Conservation (phyloP, 2,329 filamentous ascomycete species). For the Talaromyces funiculosus region DNA sequence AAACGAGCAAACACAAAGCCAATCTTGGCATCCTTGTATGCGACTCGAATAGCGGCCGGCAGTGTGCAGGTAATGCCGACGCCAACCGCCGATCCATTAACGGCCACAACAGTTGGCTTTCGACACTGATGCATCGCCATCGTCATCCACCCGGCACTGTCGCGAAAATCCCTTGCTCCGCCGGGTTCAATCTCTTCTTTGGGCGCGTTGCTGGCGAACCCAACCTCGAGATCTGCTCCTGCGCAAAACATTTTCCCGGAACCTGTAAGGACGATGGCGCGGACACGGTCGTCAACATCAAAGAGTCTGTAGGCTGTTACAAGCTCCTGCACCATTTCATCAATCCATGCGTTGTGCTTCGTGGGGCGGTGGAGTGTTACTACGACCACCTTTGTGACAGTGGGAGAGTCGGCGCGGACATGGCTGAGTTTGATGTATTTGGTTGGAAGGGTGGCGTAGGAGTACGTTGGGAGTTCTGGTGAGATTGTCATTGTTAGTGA, state of each 20-base stretch:
- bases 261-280: conserved; percentile 51
- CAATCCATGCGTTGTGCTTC: conserved; percentile 54
- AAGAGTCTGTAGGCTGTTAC: conserved; percentile 49
- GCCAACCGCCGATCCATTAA: conserved; percentile 53
- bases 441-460: conserved; percentile 9
- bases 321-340: conserved; percentile 58
- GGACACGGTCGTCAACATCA: conserved; percentile 51
- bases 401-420: conserved; percentile 37
- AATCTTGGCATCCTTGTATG: conserved; percentile 56
- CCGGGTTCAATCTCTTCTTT: background rate
- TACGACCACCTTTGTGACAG: conserved; percentile 57
- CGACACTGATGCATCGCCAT: conserved; percentile 53
- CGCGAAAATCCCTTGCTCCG: background rate
- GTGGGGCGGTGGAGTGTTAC: conserved; percentile 60
- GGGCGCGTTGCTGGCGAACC: conserved; percentile 17
- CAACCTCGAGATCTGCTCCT: conserved; percentile 51
- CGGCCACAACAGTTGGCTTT: conserved; percentile 52
- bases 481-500: background rate
- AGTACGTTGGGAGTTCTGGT: conserved; percentile 1
- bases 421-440: conserved; percentile 22
- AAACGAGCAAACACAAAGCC: conserved; percentile 69
- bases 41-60: conserved; percentile 53
- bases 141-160: conserved; percentile 16
- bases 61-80: conserved; percentile 56
- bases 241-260: conserved; percentile 54